Conservation (phyloP, 306 rosid species). For the Quercus berberidifolia region DNA sequence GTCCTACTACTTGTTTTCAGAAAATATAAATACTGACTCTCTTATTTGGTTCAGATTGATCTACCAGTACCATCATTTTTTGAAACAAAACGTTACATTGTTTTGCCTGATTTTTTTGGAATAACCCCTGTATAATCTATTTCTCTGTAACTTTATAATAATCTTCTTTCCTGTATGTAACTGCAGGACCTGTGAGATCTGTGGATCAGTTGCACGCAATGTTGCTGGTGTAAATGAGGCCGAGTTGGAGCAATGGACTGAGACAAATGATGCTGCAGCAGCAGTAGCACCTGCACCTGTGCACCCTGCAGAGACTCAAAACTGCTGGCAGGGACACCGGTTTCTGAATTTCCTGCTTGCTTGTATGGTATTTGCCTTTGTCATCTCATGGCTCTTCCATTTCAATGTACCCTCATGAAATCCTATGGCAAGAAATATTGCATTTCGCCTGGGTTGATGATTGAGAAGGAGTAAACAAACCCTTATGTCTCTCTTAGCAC, state of each 20-base stretch:
- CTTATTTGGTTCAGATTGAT: not conserved
- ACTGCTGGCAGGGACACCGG: constrained; percentile 89
- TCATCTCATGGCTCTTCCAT: constrained; percentile 92
- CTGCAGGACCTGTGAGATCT: constrained; percentile 84
- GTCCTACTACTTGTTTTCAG: not conserved
- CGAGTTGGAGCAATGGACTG: constrained; percentile 63
- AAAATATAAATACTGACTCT: not conserved
- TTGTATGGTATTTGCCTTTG: constrained; percentile 88
- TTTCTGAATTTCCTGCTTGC: constrained; percentile 83
- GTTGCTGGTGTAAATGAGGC: constrained; percentile 60
- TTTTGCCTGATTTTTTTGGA: no score
- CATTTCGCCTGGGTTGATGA: constrained; percentile 3
- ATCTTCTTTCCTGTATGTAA: not conserved
- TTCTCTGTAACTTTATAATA: not conserved
- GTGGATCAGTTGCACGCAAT: constrained; percentile 75
- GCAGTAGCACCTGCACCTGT: constrained; percentile 32
- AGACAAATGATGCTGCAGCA: constrained; percentile 43
- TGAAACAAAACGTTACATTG: not conserved
- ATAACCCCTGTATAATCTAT: not conserved
- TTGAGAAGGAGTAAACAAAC: constrained; percentile 27
- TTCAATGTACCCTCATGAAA: constrained; percentile 82
- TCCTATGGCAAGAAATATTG: not conserved
- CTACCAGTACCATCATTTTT: not conserved
- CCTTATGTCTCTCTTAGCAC: constrained; percentile 9
- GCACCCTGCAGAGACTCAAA: constrained; percentile 40